Evolutionary conservation across 345 rosid species (phyloP), one percentile per base, ranked within the genome.

Genomic region (Ricinus communis): DNA sequence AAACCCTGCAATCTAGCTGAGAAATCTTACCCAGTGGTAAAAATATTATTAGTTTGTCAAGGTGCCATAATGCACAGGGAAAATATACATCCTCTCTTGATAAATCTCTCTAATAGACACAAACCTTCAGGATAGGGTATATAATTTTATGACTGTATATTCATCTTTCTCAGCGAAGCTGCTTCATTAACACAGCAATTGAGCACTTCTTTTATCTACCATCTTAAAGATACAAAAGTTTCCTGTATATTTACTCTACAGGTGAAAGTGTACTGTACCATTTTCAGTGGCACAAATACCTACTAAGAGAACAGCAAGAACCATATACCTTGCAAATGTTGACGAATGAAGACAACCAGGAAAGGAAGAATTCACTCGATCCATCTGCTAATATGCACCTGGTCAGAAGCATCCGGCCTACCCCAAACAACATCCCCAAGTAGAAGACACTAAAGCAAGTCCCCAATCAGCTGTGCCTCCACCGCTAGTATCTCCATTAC

Each of bases 331-430:
- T 93, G 98, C 79, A 93, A 80, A 81, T 93, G 98, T 82, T 91
- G 98, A 75, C 97, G 94, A 74, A 93, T 93, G 77, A 93, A 93
- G 75, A 91, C 97, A 38, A 93, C 94, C 85, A 93, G 75, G 60
- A 94, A 94, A 4, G 98, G 98, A 49, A 94, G 91, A 69, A 91
- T 83, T 78, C 91, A 96, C 84, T 93, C 98, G 64, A 91, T 85
- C 97, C 96, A 93, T 69, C 98, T 85, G 0, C 97, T 95, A 74
- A 96, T 93, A 71, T 91, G 97, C 86, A 96, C 88, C 82, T 91
- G 98, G 76, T 88, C 86, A 52, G 96, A 84, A 14, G 98, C 88
- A 74, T 93, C 97, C 70, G n/a, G 53, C 53, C 53, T n/a, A 50
- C 16, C 53, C 53, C n/a, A 50, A 7, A 50, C n/a, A 50, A 50